Conservation (phyloP, 768 basidiomycete species). For the Phlebiopsis gigantea region DNA sequence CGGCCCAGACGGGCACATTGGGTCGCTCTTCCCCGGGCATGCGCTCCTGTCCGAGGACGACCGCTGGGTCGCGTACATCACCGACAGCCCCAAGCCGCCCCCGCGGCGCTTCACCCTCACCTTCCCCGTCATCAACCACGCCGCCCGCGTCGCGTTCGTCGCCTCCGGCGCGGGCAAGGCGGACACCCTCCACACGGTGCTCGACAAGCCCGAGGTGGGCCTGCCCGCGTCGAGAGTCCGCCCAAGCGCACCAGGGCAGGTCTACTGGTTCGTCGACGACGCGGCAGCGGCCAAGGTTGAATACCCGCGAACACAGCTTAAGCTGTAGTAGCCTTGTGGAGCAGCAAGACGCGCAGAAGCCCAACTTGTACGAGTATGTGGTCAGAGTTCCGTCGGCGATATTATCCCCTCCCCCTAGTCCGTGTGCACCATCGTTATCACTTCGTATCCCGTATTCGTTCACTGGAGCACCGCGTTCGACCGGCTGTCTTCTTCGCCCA, state of each 20-base stretch:
- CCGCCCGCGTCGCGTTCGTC: constrained; percentile 84
- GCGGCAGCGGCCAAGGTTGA: constrained; percentile 63
- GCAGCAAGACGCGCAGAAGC: constrained; percentile 5
- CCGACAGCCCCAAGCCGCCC: constrained; percentile 94
- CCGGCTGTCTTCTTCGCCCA: not conserved
- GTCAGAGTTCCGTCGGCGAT: not conserved
- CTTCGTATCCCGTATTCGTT: not conserved
- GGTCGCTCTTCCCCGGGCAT: constrained; percentile 95
- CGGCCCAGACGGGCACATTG: constrained; percentile 98
- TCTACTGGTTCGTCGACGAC: constrained; percentile 95
- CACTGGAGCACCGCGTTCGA: not conserved
- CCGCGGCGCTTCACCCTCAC: constrained; percentile 88
- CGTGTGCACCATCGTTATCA: not conserved
- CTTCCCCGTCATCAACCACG: constrained; percentile 86
- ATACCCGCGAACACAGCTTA: constrained; percentile 54
- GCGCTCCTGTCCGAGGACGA: constrained; percentile 76
- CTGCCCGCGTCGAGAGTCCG: constrained; percentile 82
- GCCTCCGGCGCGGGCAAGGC: constrained; percentile 79
- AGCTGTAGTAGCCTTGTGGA: constrained; percentile 34
- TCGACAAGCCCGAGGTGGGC: constrained; percentile 75
- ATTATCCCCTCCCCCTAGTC: not conserved
- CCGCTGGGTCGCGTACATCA: constrained; percentile 91
- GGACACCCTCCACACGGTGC: constrained; percentile 62
- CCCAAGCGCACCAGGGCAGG: constrained; percentile 72
- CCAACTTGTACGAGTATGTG: constrained; percentile 8